These are phyloP conservation scores for Calonectria ilicicola DNA, from an alignment of 2,329 filamentous ascomycete genomes.

Conservation along the genomic window DNA sequence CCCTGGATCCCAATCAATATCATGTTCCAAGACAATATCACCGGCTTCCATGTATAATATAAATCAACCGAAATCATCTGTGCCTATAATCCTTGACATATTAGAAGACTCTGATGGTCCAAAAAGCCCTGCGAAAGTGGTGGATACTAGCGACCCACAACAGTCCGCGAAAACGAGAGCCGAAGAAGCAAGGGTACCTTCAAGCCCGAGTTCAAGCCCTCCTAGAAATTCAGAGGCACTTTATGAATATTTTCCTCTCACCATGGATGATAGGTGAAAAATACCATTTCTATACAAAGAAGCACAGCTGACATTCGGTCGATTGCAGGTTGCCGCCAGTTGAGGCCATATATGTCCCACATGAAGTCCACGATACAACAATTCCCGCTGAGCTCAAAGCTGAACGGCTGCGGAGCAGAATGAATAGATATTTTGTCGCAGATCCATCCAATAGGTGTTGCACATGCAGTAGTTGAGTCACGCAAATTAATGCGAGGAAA, in stretches of 20 bases:
- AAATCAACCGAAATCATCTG: neutral
- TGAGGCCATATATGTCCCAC: slow-evolving; percentile 88
- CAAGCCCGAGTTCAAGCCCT: slow-evolving; percentile 43
- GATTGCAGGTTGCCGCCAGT: slow-evolving; percentile 80
- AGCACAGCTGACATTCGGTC: slow-evolving; percentile 19
- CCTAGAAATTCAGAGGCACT: slow-evolving; percentile 72
- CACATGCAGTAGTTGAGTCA: neutral
- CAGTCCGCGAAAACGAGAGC: neutral
- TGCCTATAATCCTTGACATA: neutral
- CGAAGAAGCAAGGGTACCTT: slow-evolving; percentile 57
- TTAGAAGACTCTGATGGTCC: neutral
- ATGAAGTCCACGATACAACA: slow-evolving; percentile 90
- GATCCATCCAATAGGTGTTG: slow-evolving; percentile 54
- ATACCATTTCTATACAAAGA: neutral
- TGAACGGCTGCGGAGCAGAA: slow-evolving; percentile 72
- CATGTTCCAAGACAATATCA: neutral
- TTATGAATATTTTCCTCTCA: slow-evolving; percentile 95
- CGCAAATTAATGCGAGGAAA: too few species aligned
- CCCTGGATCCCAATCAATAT: neutral
- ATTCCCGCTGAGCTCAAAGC: slow-evolving; percentile 77
- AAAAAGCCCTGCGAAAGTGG: neutral
- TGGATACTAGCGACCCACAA: too few species aligned
- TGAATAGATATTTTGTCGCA: slow-evolving; percentile 79
- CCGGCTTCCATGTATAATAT: neutral
- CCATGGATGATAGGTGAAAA: slow-evolving; percentile 83